Percentiles rank a stretch among this genome's conserved stretches.
These are phyloP conservation scores for Isatis lusitanica DNA, from an alignment of 441 rosid genomes.

Conservation along the genomic window DNA sequence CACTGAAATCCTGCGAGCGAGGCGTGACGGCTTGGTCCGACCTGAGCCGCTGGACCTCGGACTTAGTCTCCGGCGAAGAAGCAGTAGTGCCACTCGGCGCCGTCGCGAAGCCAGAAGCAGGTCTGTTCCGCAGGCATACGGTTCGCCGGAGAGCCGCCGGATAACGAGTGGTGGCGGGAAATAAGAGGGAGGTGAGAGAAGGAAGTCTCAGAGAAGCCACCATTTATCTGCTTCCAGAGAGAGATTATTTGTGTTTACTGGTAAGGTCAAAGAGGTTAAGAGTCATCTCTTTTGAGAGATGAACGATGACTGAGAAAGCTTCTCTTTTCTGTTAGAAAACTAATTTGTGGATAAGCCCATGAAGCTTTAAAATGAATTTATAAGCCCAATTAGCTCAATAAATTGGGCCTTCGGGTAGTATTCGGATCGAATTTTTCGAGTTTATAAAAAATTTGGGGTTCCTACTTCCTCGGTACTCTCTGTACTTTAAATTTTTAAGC, in stretches of 20 bases:
- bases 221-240: conserved; percentile 39
- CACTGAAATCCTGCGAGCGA: conserved; percentile 87
- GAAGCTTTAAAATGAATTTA: not conserved
- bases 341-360: conserved; percentile 24
- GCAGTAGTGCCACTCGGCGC: conserved; percentile 52
- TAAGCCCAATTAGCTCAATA: not conserved
- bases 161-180: conserved; percentile 50
- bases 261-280: not conserved
- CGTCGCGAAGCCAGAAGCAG: conserved; percentile 48
- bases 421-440: too few species aligned
- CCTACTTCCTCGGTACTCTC: too few species aligned
- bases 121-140: conserved; percentile 31
- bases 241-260: not conserved
- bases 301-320: conserved; percentile 2
- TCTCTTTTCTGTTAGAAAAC: not conserved
- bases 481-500: too few species aligned
- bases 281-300: not conserved
- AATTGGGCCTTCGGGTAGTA: too few species aligned
- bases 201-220: conserved; percentile 62
- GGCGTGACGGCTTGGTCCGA: conserved; percentile 71
- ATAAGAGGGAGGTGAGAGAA: conserved; percentile 51
- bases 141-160: conserved; percentile 40
- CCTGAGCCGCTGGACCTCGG: conserved; percentile 44
- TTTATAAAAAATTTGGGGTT: too few species aligned
- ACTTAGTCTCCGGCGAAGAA: conserved; percentile 49